A percentile compares a stretch with the other conserved stretches of the same genome.
phyloP scores from a whole-genome alignment of 176 grass and related monocot genomes.

The sorghum (Sorghum bicolor) region DNA sequence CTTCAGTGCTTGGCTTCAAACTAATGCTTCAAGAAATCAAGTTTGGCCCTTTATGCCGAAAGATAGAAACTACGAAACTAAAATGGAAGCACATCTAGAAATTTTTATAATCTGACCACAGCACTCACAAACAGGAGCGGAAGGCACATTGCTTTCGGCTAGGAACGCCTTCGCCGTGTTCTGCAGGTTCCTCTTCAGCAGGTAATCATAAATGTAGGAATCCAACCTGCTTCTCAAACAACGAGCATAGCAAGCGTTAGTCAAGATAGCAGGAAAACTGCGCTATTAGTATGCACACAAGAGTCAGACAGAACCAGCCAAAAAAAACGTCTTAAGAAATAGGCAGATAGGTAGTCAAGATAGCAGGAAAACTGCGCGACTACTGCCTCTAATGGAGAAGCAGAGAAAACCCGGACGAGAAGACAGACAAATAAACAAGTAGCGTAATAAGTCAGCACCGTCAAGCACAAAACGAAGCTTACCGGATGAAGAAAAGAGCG shows the following conservation, averaged over 20 bases:
- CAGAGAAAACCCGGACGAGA: neutral
- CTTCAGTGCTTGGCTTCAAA: neutral
- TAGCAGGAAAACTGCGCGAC: no score
- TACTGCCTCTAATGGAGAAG: neutral
- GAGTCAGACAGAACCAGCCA: neutral
- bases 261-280: neutral
- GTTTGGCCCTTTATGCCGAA: conserved; percentile 3
- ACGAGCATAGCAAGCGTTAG: conserved; percentile 10
- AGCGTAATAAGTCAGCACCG: neutral
- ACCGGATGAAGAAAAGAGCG: neutral
- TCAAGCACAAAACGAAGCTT: neutral
- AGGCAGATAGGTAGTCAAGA: no score
- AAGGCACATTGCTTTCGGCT: conserved; percentile 49
- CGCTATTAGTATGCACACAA: neutral
- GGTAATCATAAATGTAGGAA: conserved; percentile 79
- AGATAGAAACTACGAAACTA: neutral
- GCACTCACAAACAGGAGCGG: conserved; percentile 63
- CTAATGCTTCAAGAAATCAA: neutral
- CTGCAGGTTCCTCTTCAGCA: conserved; percentile 64
- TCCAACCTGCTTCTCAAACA: conserved; percentile 54
- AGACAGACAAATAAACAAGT: conserved; percentile 2
- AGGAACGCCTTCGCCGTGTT: conserved; percentile 68
- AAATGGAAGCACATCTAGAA: neutral
- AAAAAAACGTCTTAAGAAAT: neutral
- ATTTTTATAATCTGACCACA: neutral